phyloP scores from a whole-genome alignment of 2,329 filamentous ascomycete species.

The Geosmithia morbida region DNA sequence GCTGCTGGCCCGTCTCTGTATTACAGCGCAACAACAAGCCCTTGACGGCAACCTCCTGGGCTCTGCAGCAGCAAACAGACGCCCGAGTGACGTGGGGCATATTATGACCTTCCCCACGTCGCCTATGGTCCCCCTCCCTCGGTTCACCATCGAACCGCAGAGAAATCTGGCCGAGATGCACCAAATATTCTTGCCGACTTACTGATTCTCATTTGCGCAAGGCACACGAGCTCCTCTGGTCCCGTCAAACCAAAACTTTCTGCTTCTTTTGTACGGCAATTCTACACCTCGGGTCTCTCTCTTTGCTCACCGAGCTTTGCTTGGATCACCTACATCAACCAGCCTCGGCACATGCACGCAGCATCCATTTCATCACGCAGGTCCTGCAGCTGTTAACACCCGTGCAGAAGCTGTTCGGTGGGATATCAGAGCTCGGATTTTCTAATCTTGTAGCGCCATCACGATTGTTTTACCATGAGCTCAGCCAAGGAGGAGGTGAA shows the following conservation, averaged over 20 bases:
- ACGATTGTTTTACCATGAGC: slow-evolving; percentile 1
- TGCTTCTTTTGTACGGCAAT: neutral
- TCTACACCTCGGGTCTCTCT: neutral
- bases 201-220: neutral
- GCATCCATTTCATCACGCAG: neutral
- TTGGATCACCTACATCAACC: neutral
- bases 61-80: neutral
- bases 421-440: too few relatives aligned
- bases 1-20: too few relatives aligned
- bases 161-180: neutral
- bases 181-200: neutral
- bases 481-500: slow-evolving; percentile 2
- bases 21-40: neutral
- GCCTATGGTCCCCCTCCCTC: neutral
- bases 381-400: neutral
- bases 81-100: neutral
- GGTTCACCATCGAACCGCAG: neutral
- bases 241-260: neutral
- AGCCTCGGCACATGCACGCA: neutral
- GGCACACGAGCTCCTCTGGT: too few relatives aligned
- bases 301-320: neutral
- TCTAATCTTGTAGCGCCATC: too few relatives aligned
- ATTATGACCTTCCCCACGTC: neutral
- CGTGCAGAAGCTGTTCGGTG: neutral
- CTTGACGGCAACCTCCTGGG: neutral